These are phyloP conservation scores for Pseudonitzschia multiseries DNA, from an alignment of 108 stramenopile genomes.

Conservation along the genomic window DNA sequence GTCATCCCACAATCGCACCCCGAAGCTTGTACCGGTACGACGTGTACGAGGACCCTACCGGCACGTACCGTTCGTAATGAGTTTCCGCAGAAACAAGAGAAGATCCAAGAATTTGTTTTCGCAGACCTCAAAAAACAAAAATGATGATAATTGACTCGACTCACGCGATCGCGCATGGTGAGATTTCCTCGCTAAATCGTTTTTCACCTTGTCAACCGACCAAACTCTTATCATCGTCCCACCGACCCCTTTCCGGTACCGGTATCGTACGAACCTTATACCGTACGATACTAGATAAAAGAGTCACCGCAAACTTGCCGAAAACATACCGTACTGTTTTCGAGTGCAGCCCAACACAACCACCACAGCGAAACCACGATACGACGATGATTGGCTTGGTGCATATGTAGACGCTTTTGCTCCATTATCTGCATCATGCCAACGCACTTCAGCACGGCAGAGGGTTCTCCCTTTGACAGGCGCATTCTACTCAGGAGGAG, in stretches of 20 bases:
- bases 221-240: background rate
- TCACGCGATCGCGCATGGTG: background rate
- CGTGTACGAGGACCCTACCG: no score
- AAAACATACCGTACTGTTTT: no score
- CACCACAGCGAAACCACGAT: background rate
- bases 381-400: background rate
- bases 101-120: no score
- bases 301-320: no score
- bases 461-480: background rate
- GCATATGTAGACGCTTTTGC: background rate
- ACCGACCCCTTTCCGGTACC: no score
- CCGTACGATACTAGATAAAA: no score
- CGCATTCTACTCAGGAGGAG: background rate
- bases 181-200: background rate
- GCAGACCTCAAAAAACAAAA: background rate
- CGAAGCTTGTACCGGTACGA: no score
- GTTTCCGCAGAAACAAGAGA: no score
- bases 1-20: no score
- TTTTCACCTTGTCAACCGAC: background rate
- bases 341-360: no score
- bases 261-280: no score
- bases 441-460: slow-evolving; percentile 10
- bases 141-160: background rate
- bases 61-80: no score
- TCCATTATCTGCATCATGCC: background rate